phyloP scores from a whole-genome alignment of 2,329 filamentous ascomycete genomes.

The Cladophialophora carrionii region DNA sequence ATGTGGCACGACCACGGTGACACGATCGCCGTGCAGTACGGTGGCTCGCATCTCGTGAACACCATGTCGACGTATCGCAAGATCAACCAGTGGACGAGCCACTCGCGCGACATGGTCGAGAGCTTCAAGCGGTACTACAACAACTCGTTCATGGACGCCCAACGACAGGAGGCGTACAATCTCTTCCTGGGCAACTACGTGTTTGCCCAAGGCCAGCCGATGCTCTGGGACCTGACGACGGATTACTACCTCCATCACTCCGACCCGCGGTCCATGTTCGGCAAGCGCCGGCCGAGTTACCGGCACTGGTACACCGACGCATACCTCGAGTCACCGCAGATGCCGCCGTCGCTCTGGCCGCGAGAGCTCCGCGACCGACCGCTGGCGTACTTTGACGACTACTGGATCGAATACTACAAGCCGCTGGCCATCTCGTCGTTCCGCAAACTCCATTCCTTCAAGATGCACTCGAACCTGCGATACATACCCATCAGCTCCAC shows the following conservation, averaged over 20 bases:
- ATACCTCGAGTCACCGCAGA: constrained; percentile 65
- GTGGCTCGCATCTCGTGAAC: constrained; percentile 95
- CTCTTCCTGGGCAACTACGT: constrained; percentile 96
- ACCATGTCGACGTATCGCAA: constrained; percentile 99
- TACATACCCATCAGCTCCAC: constrained; percentile 77
- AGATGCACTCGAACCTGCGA: constrained; percentile 85
- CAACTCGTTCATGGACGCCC: constrained; percentile 96
- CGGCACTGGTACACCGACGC: constrained; percentile 85
- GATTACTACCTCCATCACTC: constrained; percentile 96
- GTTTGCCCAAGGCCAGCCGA: constrained; percentile 81
- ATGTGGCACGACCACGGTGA: constrained; percentile 99
- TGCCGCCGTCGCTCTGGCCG: constrained; percentile 55
- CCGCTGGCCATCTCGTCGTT: constrained; percentile 86
- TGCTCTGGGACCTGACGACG: constrained; percentile 94
- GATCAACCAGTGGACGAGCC: constrained; percentile 98
- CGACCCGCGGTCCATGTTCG: constrained; percentile 73
- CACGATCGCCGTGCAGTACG: constrained; percentile 96
- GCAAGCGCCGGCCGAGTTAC: constrained; percentile 69
- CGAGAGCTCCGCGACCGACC: constrained; percentile 48
- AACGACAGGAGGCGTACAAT: constrained; percentile 97
- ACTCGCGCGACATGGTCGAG: constrained; percentile 97
- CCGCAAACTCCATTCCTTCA: constrained; percentile 87
- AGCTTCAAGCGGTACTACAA: constrained; percentile 99
- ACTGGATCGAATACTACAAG: constrained; percentile 96
- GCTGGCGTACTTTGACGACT: constrained; percentile 77